Percentiles rank a stretch among this genome's conserved stretches.
Conservation (phyloP, 495 filamentous ascomycete species). For the Thozetella sp. region DNA sequence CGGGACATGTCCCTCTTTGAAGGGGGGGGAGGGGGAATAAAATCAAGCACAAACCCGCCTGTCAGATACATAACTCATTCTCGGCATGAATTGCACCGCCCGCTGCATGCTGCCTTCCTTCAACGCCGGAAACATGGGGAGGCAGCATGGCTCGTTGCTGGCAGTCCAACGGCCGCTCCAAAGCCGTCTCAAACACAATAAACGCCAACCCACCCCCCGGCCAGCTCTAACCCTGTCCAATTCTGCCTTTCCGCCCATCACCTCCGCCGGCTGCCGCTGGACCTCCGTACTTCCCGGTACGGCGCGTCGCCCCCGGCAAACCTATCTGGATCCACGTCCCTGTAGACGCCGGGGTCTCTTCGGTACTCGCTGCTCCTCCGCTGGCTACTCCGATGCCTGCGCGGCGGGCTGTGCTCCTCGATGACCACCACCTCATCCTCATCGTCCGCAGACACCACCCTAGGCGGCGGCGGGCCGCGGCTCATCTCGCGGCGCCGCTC, state of each 20-base stretch:
- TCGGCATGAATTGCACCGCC: too few relatives aligned
- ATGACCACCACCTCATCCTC: slow-evolving; percentile 48
- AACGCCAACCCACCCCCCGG: neutral
- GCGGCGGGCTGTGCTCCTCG: slow-evolving; percentile 39
- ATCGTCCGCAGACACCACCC: slow-evolving; percentile 20
- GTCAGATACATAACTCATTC: too few relatives aligned
- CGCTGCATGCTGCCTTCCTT: too few relatives aligned
- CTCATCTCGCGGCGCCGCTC: slow-evolving; percentile 23
- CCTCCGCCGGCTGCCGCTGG: slow-evolving; percentile 22
- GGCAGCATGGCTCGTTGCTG: too few relatives aligned
- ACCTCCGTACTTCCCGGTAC: slow-evolving; percentile 29
- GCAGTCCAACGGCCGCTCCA: too few relatives aligned
- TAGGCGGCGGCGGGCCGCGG: slow-evolving; percentile 15
- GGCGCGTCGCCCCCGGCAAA: slow-evolving; percentile 28
- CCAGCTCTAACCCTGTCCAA: too few relatives aligned
- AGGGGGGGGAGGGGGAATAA: too few relatives aligned
- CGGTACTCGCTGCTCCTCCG: slow-evolving; percentile 33
- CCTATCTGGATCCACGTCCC: slow-evolving; percentile 30
- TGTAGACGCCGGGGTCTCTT: slow-evolving; percentile 24
- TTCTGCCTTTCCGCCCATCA: slow-evolving; percentile 4
- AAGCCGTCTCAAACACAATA: neutral
- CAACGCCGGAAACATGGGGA: too few relatives aligned
- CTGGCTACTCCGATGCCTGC: slow-evolving; percentile 25
- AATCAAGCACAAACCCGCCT: too few relatives aligned
- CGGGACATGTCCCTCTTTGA: too few relatives aligned